These are phyloP conservation scores for Xylariomycetidae sp. DNA, from an alignment of 2,329 filamentous ascomycete species.

Conservation along the genomic window DNA sequence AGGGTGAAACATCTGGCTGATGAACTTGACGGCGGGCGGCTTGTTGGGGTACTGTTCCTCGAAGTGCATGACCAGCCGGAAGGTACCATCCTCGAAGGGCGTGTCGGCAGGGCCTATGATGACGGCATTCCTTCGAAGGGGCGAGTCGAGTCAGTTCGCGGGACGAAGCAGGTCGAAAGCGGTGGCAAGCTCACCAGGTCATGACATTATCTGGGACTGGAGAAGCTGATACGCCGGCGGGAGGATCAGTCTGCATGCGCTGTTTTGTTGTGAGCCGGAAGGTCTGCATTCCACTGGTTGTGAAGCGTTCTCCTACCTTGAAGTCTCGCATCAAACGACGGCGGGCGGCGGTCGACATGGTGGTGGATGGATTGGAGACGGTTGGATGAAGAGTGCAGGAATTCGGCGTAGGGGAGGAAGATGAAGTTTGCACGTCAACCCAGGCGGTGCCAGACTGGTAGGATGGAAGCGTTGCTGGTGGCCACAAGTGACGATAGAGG, in stretches of 20 bases:
- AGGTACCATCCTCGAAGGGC: slow-evolving; percentile 96
- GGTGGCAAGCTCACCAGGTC: slow-evolving; percentile 64
- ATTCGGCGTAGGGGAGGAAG: no score
- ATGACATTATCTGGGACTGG: slow-evolving; percentile 95
- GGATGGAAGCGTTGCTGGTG: no score
- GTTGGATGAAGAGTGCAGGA: neutral
- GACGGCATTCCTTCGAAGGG: slow-evolving; percentile 75
- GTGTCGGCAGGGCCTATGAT: slow-evolving; percentile 97
- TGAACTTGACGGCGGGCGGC: slow-evolving; percentile 95
- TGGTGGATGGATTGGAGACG: slow-evolving; percentile 7
- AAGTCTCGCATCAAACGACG: slow-evolving; percentile 98
- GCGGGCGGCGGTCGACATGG: slow-evolving; percentile 88
- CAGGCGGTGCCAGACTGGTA: no score
- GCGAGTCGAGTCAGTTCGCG: slow-evolving; percentile 18
- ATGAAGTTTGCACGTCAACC: no score
- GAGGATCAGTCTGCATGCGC: slow-evolving; percentile 99
- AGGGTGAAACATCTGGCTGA: slow-evolving; percentile 98
- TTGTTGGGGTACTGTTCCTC: slow-evolving; percentile 99
- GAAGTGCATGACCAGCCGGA: slow-evolving; percentile 97
- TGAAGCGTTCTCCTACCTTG: slow-evolving; percentile 57
- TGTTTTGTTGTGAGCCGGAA: slow-evolving; percentile 32
- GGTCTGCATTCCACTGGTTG: slow-evolving; percentile 3
- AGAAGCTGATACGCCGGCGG: slow-evolving; percentile 91
- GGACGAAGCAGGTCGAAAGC: slow-evolving; percentile 3
- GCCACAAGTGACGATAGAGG: no score